A percentile compares a stretch with the other conserved stretches of the same genome.
phyloP scores from a whole-genome alignment of 2,329 filamentous ascomycete genomes.

The Emergomyces africanus region DNA sequence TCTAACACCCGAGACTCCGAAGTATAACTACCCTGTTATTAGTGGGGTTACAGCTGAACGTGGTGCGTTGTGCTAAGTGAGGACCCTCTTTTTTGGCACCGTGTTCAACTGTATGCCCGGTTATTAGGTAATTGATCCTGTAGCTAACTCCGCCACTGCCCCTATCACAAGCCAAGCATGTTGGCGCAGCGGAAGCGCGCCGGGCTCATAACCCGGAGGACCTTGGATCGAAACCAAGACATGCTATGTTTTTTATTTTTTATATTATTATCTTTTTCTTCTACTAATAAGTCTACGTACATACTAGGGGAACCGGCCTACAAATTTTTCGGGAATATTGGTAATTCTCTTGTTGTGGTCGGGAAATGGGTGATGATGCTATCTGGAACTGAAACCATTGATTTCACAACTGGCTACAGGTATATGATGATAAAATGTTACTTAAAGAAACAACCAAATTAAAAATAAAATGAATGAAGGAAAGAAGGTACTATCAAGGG shows the following conservation, averaged over 20 bases:
- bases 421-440: neutral
- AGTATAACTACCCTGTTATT: no score
- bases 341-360: no score
- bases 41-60: no score
- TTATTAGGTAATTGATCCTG: neutral
- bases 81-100: no score
- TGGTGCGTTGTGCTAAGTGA: no score
- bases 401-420: no score
- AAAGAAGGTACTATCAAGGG: no score
- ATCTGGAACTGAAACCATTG: neutral
- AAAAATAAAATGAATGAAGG: neutral
- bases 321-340: no score
- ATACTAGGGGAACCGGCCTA: neutral
- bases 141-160: neutral
- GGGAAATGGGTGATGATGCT: no score
- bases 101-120: no score
- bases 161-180: slow-evolving; percentile 11
- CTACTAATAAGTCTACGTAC: neutral
- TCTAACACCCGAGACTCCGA: neutral
- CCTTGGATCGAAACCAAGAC: slow-evolving; percentile 13
- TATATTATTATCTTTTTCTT: neutral
- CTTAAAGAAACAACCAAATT: neutral
- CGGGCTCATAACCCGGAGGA: slow-evolving; percentile 27
- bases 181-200: slow-evolving; percentile 24
- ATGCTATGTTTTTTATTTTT: slow-evolving; percentile 3